Percentiles rank a stretch among this genome's conserved stretches.
These are phyloP conservation scores for Cylindrotheca closterium DNA, from an alignment of 108 stramenopile genomes.

Conservation along the genomic window DNA sequence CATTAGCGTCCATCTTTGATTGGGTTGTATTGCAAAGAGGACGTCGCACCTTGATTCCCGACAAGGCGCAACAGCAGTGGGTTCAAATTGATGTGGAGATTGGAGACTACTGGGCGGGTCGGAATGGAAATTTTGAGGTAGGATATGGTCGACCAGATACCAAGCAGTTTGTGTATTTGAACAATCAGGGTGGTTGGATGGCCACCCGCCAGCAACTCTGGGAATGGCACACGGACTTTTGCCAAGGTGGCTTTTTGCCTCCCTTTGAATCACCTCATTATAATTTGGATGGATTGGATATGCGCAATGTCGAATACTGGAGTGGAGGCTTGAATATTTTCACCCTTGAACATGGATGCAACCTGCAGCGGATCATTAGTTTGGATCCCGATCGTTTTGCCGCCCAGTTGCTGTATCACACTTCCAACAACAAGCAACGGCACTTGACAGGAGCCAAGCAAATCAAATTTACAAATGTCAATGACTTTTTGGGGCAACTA, in stretches of 20 bases:
- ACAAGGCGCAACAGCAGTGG: not conserved
- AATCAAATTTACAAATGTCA: constrained; percentile 26
- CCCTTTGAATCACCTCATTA: constrained; percentile 72
- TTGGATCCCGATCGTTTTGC: constrained; percentile 73
- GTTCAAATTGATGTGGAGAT: constrained; percentile 11
- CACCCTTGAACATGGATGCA: constrained; percentile 56
- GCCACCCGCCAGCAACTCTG: constrained; percentile 66
- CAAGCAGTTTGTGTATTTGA: constrained; percentile 55
- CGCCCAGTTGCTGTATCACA: constrained; percentile 73
- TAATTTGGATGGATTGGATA: constrained; percentile 56
- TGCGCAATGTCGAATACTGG: constrained; percentile 77
- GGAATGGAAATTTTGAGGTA: constrained; percentile 31
- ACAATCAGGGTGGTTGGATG: constrained; percentile 87
- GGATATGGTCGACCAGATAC: constrained; percentile 12
- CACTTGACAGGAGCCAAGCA: constrained; percentile 23
- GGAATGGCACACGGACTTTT: constrained; percentile 75
- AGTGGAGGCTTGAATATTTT: constrained; percentile 60
- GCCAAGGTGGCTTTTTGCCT: constrained; percentile 82
- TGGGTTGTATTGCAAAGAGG: constrained; percentile 53
- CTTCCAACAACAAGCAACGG: constrained; percentile 85
- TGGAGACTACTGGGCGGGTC: constrained; percentile 64
- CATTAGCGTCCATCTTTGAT: constrained; percentile 26
- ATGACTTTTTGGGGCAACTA: constrained; percentile 70
- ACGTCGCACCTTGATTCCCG: constrained; percentile 11
- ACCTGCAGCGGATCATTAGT: constrained; percentile 74